phyloP scores from a whole-genome alignment of 805 yeast species.

The Yarrowia phangngaensis region DNA sequence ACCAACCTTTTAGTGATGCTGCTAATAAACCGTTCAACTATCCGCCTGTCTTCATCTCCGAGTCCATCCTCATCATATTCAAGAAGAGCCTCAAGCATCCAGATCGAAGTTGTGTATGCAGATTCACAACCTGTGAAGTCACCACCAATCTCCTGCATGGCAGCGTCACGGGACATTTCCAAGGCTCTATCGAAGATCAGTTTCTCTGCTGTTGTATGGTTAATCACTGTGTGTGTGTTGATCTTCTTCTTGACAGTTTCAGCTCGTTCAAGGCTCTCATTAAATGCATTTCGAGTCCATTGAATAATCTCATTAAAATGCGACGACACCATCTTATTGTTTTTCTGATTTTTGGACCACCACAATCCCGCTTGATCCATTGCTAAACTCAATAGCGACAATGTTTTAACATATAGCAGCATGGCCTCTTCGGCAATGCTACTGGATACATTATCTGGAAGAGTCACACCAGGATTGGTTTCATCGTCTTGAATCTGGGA shows the following conservation, averaged over 20 bases:
- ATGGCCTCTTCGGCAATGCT: conserved; percentile 78
- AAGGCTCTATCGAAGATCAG: conserved; percentile 88
- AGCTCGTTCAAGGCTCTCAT: conserved; percentile 84
- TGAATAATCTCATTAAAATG: conserved; percentile 57
- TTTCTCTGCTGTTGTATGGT: conserved; percentile 61
- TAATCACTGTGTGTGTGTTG: conserved; percentile 36
- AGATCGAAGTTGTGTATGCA: conserved; percentile 84
- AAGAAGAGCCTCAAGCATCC: conserved; percentile 90
- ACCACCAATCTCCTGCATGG: conserved; percentile 72
- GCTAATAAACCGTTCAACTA: conserved; percentile 75
- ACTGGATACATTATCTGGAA: conserved; percentile 36
- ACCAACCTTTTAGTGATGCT: conserved; percentile 77
- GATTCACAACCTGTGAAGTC: conserved; percentile 76
- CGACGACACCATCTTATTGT: conserved; percentile 35
- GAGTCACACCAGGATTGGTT: conserved; percentile 29
- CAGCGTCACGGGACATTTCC: conserved; percentile 89
- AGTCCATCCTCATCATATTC: conserved; percentile 47
- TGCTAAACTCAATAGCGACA: conserved; percentile 77
- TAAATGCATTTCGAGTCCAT: conserved; percentile 86
- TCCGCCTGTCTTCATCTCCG: conserved; percentile 67
- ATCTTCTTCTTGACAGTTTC: conserved; percentile 62
- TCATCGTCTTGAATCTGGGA: conserved; percentile 54
- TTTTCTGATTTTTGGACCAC: conserved; percentile 63
- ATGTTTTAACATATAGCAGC: conserved; percentile 74
- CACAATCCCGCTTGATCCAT: conserved; percentile 83